Percentiles rank a stretch among this genome's conserved stretches.
phyloP scores from a whole-genome alignment of 768 basidiomycete species.

The Boletales sp. region DNA sequence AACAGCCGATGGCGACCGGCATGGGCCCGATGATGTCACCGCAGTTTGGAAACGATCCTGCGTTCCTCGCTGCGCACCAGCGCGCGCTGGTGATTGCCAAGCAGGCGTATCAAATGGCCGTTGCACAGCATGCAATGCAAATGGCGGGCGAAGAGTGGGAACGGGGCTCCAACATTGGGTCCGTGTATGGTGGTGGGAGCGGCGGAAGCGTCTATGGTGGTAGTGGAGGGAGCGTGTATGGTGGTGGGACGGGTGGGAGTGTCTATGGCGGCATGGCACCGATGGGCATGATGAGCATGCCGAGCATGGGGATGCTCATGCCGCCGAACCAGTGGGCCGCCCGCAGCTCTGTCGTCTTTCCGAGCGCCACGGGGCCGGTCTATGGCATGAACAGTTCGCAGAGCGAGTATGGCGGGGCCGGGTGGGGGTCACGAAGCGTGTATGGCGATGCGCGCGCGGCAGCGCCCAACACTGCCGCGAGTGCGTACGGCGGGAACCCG shows the following conservation, averaged over 20 bases:
- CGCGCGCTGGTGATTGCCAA: slow-evolving; percentile 86
- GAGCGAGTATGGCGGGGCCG: slow-evolving; percentile 59
- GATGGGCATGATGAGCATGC: slow-evolving; percentile 38
- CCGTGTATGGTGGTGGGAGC: slow-evolving; percentile 34
- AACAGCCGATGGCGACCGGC: slow-evolving; percentile 23
- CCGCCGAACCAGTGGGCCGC: slow-evolving; percentile 35
- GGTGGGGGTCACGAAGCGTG: slow-evolving; percentile 57
- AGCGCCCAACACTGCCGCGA: slow-evolving; percentile 13
- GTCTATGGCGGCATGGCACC: slow-evolving; percentile 41
- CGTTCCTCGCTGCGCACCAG: slow-evolving; percentile 72
- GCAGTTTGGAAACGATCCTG: slow-evolving; percentile 48
- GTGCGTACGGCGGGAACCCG: slow-evolving; percentile 17
- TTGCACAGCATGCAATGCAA: slow-evolving; percentile 87
- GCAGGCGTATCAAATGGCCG: slow-evolving; percentile 86
- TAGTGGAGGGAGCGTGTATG: slow-evolving; percentile 28
- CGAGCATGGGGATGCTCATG: slow-evolving; percentile 35
- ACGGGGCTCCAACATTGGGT: slow-evolving; percentile 56
- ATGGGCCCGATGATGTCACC: slow-evolving; percentile 36
- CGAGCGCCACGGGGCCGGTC: slow-evolving; percentile 46
- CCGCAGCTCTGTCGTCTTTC: slow-evolving; percentile 48
- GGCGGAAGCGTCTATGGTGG: slow-evolving; percentile 50
- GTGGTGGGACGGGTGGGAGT: slow-evolving; percentile 39
- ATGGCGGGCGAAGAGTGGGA: slow-evolving; percentile 93
- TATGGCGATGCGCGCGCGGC: slow-evolving; percentile 68
- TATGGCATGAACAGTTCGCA: slow-evolving; percentile 53